These are phyloP conservation scores for Pseudogymnoascus sp. DNA, from an alignment of 2,329 filamentous ascomycete genomes.

Conservation along the genomic window DNA sequence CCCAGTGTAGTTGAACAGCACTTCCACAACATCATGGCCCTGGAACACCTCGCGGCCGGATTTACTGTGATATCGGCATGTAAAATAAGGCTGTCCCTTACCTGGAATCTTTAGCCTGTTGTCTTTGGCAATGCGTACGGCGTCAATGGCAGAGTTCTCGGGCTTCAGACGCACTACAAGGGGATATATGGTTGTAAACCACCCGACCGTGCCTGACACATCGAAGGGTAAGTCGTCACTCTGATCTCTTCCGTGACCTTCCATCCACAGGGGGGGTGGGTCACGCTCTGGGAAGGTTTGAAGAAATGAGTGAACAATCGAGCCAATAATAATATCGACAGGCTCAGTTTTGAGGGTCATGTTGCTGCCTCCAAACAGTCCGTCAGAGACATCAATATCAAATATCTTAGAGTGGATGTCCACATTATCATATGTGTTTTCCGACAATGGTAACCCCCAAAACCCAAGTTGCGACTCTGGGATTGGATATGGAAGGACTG, in stretches of 20 bases:
- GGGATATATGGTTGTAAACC: constrained; percentile 38
- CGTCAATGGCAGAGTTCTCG: neutral
- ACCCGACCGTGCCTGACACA: constrained; percentile 34
- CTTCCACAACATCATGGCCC: constrained; percentile 33
- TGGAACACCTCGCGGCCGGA: constrained; percentile 20
- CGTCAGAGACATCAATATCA: constrained; percentile 17
- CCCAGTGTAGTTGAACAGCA: constrained; percentile 42
- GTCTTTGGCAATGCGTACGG: neutral
- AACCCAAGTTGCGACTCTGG: neutral
- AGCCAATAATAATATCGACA: constrained; percentile 32
- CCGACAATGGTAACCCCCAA: neutral
- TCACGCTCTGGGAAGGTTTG: constrained; percentile 29
- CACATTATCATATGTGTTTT: neutral
- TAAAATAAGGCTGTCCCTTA: constrained; percentile 4
- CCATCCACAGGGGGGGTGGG: constrained; percentile 31
- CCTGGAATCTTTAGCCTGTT: neutral
- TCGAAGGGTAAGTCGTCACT: neutral
- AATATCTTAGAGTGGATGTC: neutral
- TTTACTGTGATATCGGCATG: neutral
- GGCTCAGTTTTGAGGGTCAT: constrained; percentile 24
- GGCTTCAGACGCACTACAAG: neutral
- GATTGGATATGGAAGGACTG: neutral
- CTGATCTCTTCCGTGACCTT: constrained; percentile 34
- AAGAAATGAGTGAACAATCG: constrained; percentile 29
- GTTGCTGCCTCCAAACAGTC: constrained; percentile 26